Percentiles rank a stretch among this genome's conserved stretches.
Conservation (phyloP, 1,284 basidiomycete genomes). For the Tremellales sp. region DNA sequence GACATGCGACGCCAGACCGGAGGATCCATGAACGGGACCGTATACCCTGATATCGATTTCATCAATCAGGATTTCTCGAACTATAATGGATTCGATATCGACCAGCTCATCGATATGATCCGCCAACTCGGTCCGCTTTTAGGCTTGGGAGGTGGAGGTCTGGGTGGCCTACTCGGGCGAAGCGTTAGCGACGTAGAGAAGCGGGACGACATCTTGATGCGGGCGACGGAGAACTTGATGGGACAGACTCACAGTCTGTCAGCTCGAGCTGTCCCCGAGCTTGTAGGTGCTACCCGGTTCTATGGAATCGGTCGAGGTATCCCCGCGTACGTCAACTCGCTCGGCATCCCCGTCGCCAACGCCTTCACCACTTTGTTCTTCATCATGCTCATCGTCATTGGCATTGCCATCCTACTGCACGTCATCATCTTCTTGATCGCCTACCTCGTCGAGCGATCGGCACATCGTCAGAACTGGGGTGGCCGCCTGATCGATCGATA, state of each 20-base stretch:
- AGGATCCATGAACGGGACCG: constrained; percentile 62
- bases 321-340: constrained; percentile 71
- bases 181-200: not conserved
- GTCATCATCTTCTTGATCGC: constrained; percentile 55
- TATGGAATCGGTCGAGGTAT: constrained; percentile 52
- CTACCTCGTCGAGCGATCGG: constrained; percentile 37
- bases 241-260: not conserved
- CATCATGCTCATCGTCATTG: constrained; percentile 60
- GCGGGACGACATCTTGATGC: constrained; percentile 9
- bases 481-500: constrained; percentile 53
- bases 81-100: constrained; percentile 54
- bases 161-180: not conserved
- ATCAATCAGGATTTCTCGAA: constrained; percentile 75
- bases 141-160: no score
- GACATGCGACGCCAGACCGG: constrained; percentile 77
- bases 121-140: not conserved
- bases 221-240: not conserved
- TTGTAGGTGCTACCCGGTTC: constrained; percentile 52
- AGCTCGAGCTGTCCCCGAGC: constrained; percentile 56
- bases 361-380: constrained; percentile 80
- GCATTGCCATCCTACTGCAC: constrained; percentile 56
- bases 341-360: constrained; percentile 71
- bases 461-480: constrained; percentile 36
- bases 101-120: not conserved
- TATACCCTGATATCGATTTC: constrained; percentile 57